These are phyloP conservation scores for Mangifera indica DNA, from an alignment of 345 rosid genomes.

Conservation along the genomic window DNA sequence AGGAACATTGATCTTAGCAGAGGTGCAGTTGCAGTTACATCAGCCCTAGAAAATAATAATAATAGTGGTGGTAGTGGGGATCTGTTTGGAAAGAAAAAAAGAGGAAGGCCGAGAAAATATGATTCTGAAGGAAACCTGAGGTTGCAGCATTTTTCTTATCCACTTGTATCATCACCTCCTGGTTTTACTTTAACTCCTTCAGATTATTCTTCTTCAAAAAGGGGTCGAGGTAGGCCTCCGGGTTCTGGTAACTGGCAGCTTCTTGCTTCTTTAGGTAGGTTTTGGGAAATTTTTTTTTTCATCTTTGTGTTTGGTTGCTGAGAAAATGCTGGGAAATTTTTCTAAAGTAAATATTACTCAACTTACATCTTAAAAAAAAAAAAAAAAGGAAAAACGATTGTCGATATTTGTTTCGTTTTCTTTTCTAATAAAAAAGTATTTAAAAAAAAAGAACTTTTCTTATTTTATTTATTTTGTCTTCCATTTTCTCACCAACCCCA, in stretches of 20 bases:
- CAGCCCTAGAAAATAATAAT: not conserved
- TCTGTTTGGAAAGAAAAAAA: slow-evolving; percentile 39
- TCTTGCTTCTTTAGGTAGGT: slow-evolving; percentile 58
- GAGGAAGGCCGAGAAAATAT: slow-evolving; percentile 56
- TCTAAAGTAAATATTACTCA: slow-evolving; percentile 2
- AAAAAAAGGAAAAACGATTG: not conserved
- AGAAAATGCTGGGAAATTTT: slow-evolving; percentile 26
- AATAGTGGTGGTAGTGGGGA: slow-evolving; percentile 15
- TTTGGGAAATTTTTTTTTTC: not conserved
- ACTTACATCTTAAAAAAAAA: not conserved
- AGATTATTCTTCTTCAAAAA: slow-evolving; percentile 32
- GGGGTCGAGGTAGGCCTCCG: slow-evolving; percentile 53
- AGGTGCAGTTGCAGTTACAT: not conserved
- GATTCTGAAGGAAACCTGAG: slow-evolving; percentile 45
- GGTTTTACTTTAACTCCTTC: slow-evolving; percentile 41
- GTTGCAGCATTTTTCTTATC: slow-evolving; percentile 15
- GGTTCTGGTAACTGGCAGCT: slow-evolving; percentile 64
- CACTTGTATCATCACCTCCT: slow-evolving; percentile 20
- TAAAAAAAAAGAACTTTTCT: slow-evolving; percentile 5
- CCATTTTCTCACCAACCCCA: slow-evolving; percentile 31
- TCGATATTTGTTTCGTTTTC: too few relatives aligned
- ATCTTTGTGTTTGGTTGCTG: slow-evolving; percentile 21
- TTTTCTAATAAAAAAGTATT: not conserved
- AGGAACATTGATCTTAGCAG: slow-evolving; percentile 13
- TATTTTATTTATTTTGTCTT: not conserved